These are phyloP conservation scores for Tricholoma matsutake DNA, from an alignment of 768 basidiomycete genomes.

Conservation along the genomic window DNA sequence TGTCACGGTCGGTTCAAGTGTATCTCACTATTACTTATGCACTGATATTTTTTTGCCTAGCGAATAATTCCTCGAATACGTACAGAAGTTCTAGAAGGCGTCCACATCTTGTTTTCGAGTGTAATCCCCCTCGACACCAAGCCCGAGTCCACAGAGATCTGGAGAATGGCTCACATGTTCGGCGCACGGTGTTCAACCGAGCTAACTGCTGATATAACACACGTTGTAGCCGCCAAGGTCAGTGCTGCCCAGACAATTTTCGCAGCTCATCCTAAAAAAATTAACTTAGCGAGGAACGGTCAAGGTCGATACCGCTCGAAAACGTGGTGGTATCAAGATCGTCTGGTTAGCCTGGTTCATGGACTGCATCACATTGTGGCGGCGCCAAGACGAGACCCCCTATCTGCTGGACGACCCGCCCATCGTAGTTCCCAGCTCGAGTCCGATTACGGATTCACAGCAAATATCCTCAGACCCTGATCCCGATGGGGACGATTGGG, in stretches of 20 bases:
- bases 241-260: constrained; percentile 5
- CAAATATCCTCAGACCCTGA: constrained; percentile 66
- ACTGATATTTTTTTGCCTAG: constrained; percentile 36
- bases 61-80: constrained; percentile 84
- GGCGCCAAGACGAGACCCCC: constrained; percentile 69
- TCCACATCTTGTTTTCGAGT: constrained; percentile 88
- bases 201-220: constrained; percentile 66
- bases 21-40: constrained; percentile 3
- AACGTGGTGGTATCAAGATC: constrained; percentile 73
- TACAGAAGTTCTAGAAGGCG: constrained; percentile 67
- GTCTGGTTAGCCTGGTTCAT: constrained; percentile 91
- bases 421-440: constrained; percentile 31
- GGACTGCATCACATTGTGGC: constrained; percentile 88
- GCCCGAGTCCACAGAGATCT: constrained; percentile 79
- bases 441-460: constrained; percentile 36
- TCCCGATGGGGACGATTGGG: constrained; percentile 68
- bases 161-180: constrained; percentile 83
- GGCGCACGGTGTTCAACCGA: constrained; percentile 81
- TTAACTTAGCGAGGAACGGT: constrained; percentile 72
- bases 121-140: constrained; percentile 87
- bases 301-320: constrained; percentile 84
- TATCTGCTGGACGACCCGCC: constrained; percentile 71
- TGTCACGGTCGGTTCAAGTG: constrained; percentile 64
- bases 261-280: neutral
- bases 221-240: constrained; percentile 91